These are phyloP conservation scores for Nothopassalora personata DNA, from an alignment of 2,329 filamentous ascomycete genomes.

Conservation along the genomic window DNA sequence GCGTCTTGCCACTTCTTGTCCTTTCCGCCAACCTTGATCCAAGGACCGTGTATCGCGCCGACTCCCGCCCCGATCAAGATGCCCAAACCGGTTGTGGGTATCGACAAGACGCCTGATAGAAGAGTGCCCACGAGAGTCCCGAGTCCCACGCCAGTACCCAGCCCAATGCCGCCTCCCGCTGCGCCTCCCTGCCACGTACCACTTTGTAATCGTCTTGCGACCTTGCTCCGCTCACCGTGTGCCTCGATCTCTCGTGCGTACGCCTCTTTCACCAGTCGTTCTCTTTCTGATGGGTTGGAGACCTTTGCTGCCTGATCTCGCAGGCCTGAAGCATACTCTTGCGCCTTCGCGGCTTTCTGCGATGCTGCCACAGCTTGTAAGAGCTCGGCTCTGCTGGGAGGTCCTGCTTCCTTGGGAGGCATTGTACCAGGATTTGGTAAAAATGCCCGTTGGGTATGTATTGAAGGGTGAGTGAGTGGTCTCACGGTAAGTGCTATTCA, in stretches of 20 bases:
- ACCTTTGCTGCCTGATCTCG: slow-evolving; percentile 20
- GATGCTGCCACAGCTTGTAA: slow-evolving; percentile 20
- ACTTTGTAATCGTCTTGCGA: slow-evolving; percentile 24
- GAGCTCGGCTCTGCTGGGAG: slow-evolving; percentile 9
- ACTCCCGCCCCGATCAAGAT: slow-evolving; percentile 37
- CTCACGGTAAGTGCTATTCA: neutral
- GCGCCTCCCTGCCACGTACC: slow-evolving; percentile 39
- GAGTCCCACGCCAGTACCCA: slow-evolving; percentile 37
- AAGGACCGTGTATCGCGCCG: slow-evolving; percentile 40
- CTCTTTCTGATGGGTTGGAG: slow-evolving; percentile 24
- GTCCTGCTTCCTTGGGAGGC: neutral
- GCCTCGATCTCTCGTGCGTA: slow-evolving; percentile 31
- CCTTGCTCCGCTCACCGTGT: slow-evolving; percentile 25
- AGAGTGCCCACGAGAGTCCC: slow-evolving; percentile 40
- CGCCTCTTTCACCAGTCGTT: slow-evolving; percentile 26
- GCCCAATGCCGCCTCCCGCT: slow-evolving; percentile 41
- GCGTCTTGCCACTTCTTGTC: slow-evolving; percentile 17
- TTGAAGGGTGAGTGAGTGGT: neutral
- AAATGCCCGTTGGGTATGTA: too few species aligned
- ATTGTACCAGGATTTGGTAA: neutral
- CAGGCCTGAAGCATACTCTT: slow-evolving; percentile 17
- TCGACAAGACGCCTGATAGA: slow-evolving; percentile 36
- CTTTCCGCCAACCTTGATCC: slow-evolving; percentile 33
- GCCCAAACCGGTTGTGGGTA: slow-evolving; percentile 36
- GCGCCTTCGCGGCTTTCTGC: slow-evolving; percentile 21